phyloP scores from a whole-genome alignment of 768 basidiomycete genomes.

The Boletus rubropictus region DNA sequence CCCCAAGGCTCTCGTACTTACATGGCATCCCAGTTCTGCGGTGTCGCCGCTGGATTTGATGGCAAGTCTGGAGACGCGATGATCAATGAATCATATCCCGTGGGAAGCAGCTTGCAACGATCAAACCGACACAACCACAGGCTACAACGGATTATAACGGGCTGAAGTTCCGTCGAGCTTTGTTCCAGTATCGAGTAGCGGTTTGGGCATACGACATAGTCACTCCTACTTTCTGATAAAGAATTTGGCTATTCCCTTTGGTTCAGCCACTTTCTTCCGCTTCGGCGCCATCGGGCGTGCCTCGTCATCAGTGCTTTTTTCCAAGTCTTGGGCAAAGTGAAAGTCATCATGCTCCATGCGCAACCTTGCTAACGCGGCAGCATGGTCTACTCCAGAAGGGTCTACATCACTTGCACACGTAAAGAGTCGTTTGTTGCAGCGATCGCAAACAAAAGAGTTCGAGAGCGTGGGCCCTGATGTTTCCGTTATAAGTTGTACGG shows the following conservation, averaged over 20 bases:
- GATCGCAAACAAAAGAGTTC: conserved; percentile 49
- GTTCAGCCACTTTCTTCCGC: conserved; percentile 28
- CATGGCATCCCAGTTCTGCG: background rate
- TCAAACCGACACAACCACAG: conserved; percentile 15
- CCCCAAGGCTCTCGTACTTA: background rate
- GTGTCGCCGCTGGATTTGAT: conserved; percentile 4
- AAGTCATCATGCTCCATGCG: conserved; percentile 81
- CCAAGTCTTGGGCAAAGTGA: conserved; percentile 80
- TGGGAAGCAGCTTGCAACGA: conserved; percentile 11
- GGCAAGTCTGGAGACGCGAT: background rate
- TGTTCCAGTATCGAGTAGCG: background rate
- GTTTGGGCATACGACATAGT: background rate
- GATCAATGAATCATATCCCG: background rate
- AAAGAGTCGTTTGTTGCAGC: conserved; percentile 48
- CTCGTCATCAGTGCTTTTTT: conserved; percentile 34
- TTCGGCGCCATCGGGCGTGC: conserved; percentile 20
- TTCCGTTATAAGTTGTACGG: background rate
- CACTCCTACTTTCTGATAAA: conserved; percentile 32
- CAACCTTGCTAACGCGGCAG: conserved; percentile 37
- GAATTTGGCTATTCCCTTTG: conserved; percentile 45
- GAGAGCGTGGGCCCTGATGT: background rate
- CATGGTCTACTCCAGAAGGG: conserved; percentile 23
- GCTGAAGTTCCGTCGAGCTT: background rate
- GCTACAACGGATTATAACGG: no score
- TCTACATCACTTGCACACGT: conserved; percentile 23